Base-by-base conservation (phyloP, 2,329 filamentous ascomycete genomes). In the Fusarium proliferatum region DNA sequence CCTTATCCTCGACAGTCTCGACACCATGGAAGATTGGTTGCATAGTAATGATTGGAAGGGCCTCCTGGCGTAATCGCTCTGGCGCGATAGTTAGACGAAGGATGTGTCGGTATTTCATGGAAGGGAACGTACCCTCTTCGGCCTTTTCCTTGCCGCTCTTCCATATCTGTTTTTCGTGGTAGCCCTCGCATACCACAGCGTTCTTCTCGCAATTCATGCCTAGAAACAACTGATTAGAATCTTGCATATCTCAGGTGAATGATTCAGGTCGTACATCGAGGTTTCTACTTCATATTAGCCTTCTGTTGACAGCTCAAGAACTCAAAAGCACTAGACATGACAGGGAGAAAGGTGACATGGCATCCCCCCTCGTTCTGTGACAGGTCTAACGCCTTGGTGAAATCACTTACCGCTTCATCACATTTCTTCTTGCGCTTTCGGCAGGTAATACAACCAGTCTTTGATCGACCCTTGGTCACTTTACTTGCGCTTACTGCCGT, bases 161-260 rank as follows among this genome's bases (percentile, higher is more conserved):
- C 95, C 95, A 97, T 59, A 94, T 89, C 66, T 94, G 92, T 80
- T 94, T 94, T 70, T 94, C 92, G 57, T 94, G 93, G 79, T 97
- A 97, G 17, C 95, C 95, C 82, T 97, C 94, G 80, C 95, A 97
- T 17, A 95, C 90, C 17, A 97, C 94, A 13, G 94, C 94, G 80
- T 97, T 97, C 86, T 97, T 97, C 83, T 96, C 92, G 79, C 95
- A 97, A 78, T 97, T 97, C 82, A 94, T 87, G 77, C 93, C 92
- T 94, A 64, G 13, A 64, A 72, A 81, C 34, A 77, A 56, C 33
- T 33, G 70, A 55, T 76, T 69, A 76, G 57, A 69, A 59, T 28
- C 34, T 26, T 33, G 21, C 28, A 49, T 16, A 26, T 67, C 30
- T 34, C 52, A 23, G 21, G 34, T 39, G 63, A 28, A 49, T 30